These are phyloP conservation scores for Xylaria hypoxylon DNA, from an alignment of 2,329 filamentous ascomycete species.

Conservation along the genomic window DNA sequence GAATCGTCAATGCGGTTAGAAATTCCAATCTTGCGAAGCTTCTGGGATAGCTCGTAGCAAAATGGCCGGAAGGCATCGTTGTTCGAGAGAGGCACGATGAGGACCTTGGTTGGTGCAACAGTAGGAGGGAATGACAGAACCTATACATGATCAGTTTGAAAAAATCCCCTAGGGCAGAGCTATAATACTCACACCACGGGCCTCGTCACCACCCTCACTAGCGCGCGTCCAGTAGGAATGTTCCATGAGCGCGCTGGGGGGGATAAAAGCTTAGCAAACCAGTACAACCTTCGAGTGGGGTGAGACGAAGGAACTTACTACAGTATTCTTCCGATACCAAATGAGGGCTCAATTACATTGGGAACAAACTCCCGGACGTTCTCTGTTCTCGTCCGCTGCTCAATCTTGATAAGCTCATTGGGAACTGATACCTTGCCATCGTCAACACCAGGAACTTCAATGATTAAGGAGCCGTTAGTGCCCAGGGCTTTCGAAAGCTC, in stretches of 20 bases:
- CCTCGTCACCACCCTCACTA: constrained; percentile 76
- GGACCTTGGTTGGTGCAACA: constrained; percentile 90
- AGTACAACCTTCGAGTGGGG: not conserved
- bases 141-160: constrained; percentile 51
- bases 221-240: constrained; percentile 91
- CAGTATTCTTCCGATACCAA: constrained; percentile 94
- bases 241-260: constrained; percentile 77
- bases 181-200: constrained; percentile 78
- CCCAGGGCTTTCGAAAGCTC: constrained; percentile 78
- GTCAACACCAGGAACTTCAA: constrained; percentile 76
- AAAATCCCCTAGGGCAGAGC: not conserved
- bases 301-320: constrained; percentile 59
- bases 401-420: constrained; percentile 84
- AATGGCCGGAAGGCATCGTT: constrained; percentile 85
- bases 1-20: constrained; percentile 91
- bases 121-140: constrained; percentile 78
- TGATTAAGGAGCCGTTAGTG: constrained; percentile 77
- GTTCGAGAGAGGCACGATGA: constrained; percentile 88
- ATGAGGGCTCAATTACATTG: constrained; percentile 97
- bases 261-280: constrained; percentile 20
- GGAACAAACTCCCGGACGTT: constrained; percentile 91
- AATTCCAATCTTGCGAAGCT: constrained; percentile 79
- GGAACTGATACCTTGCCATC: constrained; percentile 78
- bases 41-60: constrained; percentile 76
- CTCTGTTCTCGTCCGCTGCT: constrained; percentile 84